Conservation (phyloP, 2,329 filamentous ascomycete genomes). For the Neofusicoccum sp. region DNA sequence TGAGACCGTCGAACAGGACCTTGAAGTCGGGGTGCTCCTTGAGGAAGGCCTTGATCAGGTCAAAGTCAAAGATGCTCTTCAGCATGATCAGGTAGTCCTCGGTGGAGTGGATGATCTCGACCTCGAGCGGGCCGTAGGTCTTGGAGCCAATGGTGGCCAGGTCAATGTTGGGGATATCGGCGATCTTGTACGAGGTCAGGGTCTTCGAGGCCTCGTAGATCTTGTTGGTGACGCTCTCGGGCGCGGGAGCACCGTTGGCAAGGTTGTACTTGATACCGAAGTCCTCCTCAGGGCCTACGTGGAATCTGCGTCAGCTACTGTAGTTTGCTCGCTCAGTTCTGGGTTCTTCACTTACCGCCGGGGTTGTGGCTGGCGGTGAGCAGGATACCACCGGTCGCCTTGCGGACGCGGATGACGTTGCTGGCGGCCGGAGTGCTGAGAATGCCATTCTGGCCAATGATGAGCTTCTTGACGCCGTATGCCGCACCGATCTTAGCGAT, state of each 20-base stretch:
- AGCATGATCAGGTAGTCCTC: slow-evolving; percentile 91
- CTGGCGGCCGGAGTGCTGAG: slow-evolving; percentile 94
- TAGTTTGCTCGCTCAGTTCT: background rate
- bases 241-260: slow-evolving; percentile 90
- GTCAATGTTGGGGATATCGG: slow-evolving; percentile 82
- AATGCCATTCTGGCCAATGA: slow-evolving; percentile 95
- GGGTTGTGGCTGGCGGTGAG: slow-evolving; percentile 98
- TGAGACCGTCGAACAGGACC: slow-evolving; percentile 90
- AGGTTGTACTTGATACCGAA: slow-evolving; percentile 99
- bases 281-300: slow-evolving; percentile 82
- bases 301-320: background rate
- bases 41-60: slow-evolving; percentile 93
- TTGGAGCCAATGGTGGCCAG: slow-evolving; percentile 77
- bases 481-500: slow-evolving; percentile 97
- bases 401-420: slow-evolving; percentile 90
- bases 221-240: slow-evolving; percentile 96
- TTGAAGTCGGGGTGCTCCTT: slow-evolving; percentile 86
- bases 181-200: slow-evolving; percentile 87
- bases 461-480: slow-evolving; percentile 97
- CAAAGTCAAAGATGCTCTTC: slow-evolving; percentile 98
- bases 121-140: slow-evolving; percentile 82
- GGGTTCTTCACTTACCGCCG: slow-evolving; percentile 64
- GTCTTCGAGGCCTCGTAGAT: slow-evolving; percentile 91
- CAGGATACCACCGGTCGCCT: slow-evolving; percentile 94
- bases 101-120: slow-evolving; percentile 92